Evolutionary conservation across 2,329 filamentous ascomycete species (phyloP).

Genomic region (Hypoxylon sp.): DNA sequence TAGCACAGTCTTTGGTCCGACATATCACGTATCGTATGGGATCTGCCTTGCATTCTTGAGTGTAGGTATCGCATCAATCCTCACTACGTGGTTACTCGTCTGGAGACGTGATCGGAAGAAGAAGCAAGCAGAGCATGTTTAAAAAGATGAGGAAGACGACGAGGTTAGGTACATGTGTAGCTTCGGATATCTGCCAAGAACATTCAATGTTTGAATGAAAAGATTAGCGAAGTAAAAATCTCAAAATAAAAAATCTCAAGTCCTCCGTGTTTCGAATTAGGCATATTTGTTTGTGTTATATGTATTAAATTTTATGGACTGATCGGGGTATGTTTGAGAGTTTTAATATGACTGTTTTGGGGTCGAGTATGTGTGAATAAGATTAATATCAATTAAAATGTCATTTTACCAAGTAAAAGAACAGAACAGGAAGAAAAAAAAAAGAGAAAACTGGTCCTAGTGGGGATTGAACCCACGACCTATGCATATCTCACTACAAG

Average conservation of each 20-base stretch:
- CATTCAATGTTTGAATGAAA: no score
- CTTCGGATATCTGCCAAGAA: no score
- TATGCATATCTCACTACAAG: conserved; percentile 44
- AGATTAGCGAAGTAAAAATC: no score
- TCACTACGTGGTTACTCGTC: conserved; percentile 48
- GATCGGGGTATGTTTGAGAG: no score
- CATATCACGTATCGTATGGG: conserved; percentile 56
- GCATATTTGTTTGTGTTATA: no score
- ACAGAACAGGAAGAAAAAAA: neutral
- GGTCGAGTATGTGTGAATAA: no score
- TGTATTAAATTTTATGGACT: no score
- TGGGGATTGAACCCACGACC: conserved; percentile 46
- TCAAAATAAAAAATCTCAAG: no score
- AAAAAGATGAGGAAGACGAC: neutral
- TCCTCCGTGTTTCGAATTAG: no score
- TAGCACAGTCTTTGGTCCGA: conserved; percentile 58
- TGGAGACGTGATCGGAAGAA: conserved; percentile 39
- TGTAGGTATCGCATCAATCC: conserved; percentile 44
- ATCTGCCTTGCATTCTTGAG: conserved; percentile 53
- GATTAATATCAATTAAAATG: no score
- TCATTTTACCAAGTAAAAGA: conserved; percentile 6
- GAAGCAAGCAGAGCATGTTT: conserved; percentile 12
- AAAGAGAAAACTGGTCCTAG: conserved; percentile 30
- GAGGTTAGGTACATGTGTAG: no score
- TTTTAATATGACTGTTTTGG: no score